These are phyloP conservation scores for Globisporangium radiosum DNA, from an alignment of 352 stramenopile species.

Conservation along the genomic window DNA sequence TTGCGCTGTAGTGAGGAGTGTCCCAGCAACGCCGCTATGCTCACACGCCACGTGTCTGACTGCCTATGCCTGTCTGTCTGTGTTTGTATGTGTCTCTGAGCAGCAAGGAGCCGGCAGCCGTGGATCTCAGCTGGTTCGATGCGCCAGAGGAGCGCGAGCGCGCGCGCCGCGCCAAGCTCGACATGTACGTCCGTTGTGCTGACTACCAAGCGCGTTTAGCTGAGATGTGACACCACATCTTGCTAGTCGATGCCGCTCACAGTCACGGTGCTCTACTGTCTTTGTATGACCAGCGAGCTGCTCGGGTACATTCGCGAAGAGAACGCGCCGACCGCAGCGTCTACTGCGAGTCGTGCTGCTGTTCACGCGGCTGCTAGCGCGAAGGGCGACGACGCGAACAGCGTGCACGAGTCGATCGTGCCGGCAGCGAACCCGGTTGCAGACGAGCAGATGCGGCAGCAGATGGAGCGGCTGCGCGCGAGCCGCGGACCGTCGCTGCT, in stretches of 20 bases:
- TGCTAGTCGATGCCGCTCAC: too few species aligned
- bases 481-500: constrained; percentile 62
- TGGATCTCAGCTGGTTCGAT: constrained; percentile 83
- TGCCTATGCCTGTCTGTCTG: not conserved
- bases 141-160: constrained; percentile 75
- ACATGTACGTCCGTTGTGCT: constrained; percentile 42
- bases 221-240: too few species aligned
- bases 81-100: not conserved
- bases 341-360: constrained; percentile 13
- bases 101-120: constrained; percentile 63
- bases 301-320: constrained; percentile 75
- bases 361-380: not conserved
- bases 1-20: not conserved
- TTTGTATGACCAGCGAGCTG: constrained; percentile 40
- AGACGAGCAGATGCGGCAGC: constrained; percentile 57
- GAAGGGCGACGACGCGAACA: constrained; percentile 1
- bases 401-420: constrained; percentile 64
- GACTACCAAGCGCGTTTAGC: too few species aligned
- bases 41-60: not conserved
- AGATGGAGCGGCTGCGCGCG: constrained; percentile 60
- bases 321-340: constrained; percentile 33
- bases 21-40: not conserved
- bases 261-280: too few species aligned
- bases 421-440: constrained; percentile 55
- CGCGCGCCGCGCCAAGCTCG: constrained; percentile 67